Evolutionary conservation across 495 filamentous ascomycete species (phyloP).

Genomic region (Neurospora sp.): DNA sequence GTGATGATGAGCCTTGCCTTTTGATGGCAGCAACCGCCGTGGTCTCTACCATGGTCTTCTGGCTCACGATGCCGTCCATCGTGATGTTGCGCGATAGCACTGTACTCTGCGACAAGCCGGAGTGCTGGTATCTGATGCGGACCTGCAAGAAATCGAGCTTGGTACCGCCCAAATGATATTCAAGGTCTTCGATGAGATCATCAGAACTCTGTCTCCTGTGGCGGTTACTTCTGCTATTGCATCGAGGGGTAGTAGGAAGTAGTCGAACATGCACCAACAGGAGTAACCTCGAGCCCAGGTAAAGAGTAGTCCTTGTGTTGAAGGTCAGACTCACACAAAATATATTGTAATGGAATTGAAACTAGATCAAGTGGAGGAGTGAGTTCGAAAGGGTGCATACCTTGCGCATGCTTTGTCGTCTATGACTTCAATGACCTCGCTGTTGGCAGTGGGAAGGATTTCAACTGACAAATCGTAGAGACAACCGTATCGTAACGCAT

Average conservation of each 20-base stretch:
- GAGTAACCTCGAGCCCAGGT: constrained; percentile 27
- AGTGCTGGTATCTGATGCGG: constrained; percentile 37
- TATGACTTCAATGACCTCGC: constrained; percentile 28
- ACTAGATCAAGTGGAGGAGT: background rate
- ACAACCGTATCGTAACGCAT: constrained; percentile 26
- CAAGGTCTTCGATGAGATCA: constrained; percentile 41
- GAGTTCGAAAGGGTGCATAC: constrained; percentile 5
- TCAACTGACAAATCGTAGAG: constrained; percentile 33
- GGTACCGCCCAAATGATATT: constrained; percentile 35
- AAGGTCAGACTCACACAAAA: background rate
- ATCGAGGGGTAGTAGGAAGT: constrained; percentile 1
- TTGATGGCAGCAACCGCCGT: constrained; percentile 31
- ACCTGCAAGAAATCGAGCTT: constrained; percentile 35
- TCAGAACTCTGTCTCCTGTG: constrained; percentile 29
- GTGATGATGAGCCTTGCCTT: constrained; percentile 25
- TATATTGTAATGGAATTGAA: background rate
- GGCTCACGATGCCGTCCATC: constrained; percentile 10
- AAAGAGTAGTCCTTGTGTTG: constrained; percentile 17
- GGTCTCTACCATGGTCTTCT: constrained; percentile 35
- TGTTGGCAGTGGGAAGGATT: constrained; percentile 21
- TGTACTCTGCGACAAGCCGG: constrained; percentile 29
- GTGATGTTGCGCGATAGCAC: background rate
- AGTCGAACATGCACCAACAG: constrained; percentile 29
- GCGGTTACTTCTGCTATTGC: background rate
- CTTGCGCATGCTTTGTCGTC: constrained; percentile 16